Conservation (phyloP, 2,329 filamentous ascomycete genomes). For the Stagonosporopsis tanaceti region DNA sequence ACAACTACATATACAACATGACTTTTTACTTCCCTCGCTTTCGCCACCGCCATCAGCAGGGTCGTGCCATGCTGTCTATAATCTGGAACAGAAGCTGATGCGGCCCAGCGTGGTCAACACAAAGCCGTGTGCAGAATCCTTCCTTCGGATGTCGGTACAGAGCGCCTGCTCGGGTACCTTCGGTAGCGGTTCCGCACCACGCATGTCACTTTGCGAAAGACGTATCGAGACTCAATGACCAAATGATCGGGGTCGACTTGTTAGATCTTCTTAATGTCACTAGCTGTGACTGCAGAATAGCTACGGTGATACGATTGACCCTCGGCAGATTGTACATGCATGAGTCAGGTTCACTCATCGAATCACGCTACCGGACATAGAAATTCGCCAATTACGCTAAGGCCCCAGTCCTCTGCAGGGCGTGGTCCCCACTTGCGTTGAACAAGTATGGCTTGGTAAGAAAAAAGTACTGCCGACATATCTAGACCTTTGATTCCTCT, state of each 20-base stretch:
- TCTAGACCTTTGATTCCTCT: constrained; percentile 4
- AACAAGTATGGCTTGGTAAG: constrained; percentile 19
- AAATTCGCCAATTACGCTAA: constrained; percentile 19
- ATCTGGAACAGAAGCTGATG: background rate
- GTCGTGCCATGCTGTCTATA: background rate
- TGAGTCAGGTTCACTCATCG: constrained; percentile 19
- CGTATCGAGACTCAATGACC: background rate
- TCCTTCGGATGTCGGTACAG: constrained; percentile 2
- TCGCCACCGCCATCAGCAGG: background rate
- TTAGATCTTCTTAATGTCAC: too few relatives aligned
- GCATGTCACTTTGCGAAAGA: background rate
- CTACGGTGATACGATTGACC: background rate
- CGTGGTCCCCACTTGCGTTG: constrained; percentile 17
- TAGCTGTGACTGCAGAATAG: background rate
- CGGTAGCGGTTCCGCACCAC: background rate
- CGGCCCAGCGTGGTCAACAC: background rate
- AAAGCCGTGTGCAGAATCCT: background rate
- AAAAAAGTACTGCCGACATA: constrained; percentile 14
- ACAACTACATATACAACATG: constrained; percentile 18
- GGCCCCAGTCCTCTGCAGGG: constrained; percentile 13
- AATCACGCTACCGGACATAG: constrained; percentile 16
- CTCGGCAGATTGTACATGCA: background rate
- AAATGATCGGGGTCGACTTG: background rate
- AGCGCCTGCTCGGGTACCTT: constrained; percentile 7
- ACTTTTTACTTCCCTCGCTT: constrained; percentile 1